These are phyloP conservation scores for Acacia acuminata DNA, from an alignment of 306 rosid genomes.

Conservation along the genomic window DNA sequence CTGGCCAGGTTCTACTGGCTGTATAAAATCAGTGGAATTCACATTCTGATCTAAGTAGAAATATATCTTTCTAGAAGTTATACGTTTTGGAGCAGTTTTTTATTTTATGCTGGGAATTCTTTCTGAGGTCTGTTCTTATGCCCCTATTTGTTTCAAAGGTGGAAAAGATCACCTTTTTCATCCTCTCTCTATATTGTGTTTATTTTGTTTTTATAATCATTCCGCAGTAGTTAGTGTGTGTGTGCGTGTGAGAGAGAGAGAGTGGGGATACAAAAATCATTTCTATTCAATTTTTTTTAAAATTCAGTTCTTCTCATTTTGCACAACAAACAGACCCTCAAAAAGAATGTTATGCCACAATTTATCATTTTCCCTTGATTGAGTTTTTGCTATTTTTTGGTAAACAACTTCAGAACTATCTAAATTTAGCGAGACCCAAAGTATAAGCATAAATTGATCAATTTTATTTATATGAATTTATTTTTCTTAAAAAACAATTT, in stretches of 20 bases:
- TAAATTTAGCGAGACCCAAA: not conserved
- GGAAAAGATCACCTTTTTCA: not conserved
- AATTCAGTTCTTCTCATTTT: not conserved
- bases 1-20: not conserved
- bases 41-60: not conserved
- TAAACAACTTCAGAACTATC: not conserved
- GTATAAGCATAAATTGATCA: not conserved
- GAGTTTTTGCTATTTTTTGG: not conserved
- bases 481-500: not conserved
- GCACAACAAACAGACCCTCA: not conserved
- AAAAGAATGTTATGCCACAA: not conserved
- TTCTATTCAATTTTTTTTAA: not conserved
- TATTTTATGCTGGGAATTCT: not conserved
- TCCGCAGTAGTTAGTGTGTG: not conserved
- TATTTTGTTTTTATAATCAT: not conserved
- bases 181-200: not conserved
- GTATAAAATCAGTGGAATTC: not conserved
- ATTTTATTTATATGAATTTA: not conserved
- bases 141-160: not conserved
- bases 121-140: not conserved
- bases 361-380: not conserved
- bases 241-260: not conserved
- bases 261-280: not conserved
- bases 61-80: not conserved
- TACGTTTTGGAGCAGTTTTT: not conserved